Evolutionary conservation across 179 eudicot genomes (phyloP).

Genomic region (Beta corolliflora): DNA sequence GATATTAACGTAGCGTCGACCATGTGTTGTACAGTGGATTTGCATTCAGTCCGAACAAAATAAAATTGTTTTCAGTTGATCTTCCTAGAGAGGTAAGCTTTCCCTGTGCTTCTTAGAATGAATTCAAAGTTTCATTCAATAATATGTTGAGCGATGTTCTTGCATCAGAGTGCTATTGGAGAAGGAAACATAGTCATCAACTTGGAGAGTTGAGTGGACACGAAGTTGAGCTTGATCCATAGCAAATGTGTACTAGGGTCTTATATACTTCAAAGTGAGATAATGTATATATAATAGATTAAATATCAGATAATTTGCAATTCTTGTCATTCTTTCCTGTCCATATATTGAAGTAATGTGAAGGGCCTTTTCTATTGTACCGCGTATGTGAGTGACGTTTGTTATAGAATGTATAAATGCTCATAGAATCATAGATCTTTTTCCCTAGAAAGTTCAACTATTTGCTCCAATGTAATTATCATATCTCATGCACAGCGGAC

Average conservation of each 20-base stretch:
- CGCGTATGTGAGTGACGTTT: constrained; percentile 15
- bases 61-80: constrained; percentile 68
- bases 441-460: not conserved
- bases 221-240: constrained; percentile 32
- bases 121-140: too few species aligned
- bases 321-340: constrained; percentile 50
- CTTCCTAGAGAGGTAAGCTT: constrained; percentile 54
- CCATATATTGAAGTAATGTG: constrained; percentile 30
- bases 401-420: not conserved
- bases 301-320: constrained; percentile 26
- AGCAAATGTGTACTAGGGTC: not conserved
- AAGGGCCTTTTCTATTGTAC: constrained; percentile 5
- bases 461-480: not conserved
- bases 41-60: constrained; percentile 59
- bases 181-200: constrained; percentile 30
- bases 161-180: constrained; percentile 40
- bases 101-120: not conserved
- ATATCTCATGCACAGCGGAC: too few species aligned
- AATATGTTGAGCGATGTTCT: not conserved
- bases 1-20: not conserved
- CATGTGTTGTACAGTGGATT: constrained; percentile 55
- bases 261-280: constrained; percentile 2
- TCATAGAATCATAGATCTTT: not conserved
- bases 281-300: constrained; percentile 37
- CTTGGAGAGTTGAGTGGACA: constrained; percentile 21